phyloP scores from a whole-genome alignment of 208 protist genomes.

The Leishmania guyanensis region DNA sequence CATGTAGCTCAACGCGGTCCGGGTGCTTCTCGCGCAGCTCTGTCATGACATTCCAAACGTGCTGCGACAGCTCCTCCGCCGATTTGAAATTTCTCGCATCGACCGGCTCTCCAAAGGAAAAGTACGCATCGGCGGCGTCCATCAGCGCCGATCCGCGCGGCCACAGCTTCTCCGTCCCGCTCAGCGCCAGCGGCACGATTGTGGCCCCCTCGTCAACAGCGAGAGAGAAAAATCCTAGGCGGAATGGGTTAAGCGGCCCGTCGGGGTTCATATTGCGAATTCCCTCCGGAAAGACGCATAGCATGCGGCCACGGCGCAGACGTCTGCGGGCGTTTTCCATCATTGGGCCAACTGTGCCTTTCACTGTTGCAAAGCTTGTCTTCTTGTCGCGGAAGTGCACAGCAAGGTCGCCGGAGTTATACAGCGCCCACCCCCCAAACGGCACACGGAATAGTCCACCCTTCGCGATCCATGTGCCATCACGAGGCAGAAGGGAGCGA shows the following conservation, averaged over 20 bases:
- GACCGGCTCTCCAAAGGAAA: conserved; percentile 77
- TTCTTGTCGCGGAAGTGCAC: conserved; percentile 81
- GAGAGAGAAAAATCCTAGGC: conserved; percentile 82
- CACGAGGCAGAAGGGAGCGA: conserved; percentile 69
- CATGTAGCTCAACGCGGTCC: conserved; percentile 49
- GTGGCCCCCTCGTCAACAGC: conserved; percentile 75
- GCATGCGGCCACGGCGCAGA: conserved; percentile 72
- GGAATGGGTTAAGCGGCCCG: conserved; percentile 69
- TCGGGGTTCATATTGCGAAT: conserved; percentile 71
- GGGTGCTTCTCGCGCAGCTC: conserved; percentile 73
- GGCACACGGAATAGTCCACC: conserved; percentile 78
- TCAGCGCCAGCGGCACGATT: conserved; percentile 83
- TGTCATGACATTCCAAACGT: conserved; percentile 66
- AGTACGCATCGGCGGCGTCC: conserved; percentile 58
- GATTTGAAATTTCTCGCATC: conserved; percentile 62
- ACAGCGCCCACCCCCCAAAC: conserved; percentile 82
- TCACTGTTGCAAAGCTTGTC: conserved; percentile 72
- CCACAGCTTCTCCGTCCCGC: conserved; percentile 81
- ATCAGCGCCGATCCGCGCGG: conserved; percentile 52
- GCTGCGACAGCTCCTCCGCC: conserved; percentile 65
- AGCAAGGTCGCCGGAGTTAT: conserved; percentile 74
- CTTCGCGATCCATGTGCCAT: conserved; percentile 86
- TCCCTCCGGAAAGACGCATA: conserved; percentile 89
- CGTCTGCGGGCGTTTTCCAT: conserved; percentile 75
- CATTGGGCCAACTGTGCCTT: conserved; percentile 77